These are phyloP conservation scores for Clonostachys rosea DNA, from an alignment of 2,329 filamentous ascomycete genomes.

Conservation along the genomic window DNA sequence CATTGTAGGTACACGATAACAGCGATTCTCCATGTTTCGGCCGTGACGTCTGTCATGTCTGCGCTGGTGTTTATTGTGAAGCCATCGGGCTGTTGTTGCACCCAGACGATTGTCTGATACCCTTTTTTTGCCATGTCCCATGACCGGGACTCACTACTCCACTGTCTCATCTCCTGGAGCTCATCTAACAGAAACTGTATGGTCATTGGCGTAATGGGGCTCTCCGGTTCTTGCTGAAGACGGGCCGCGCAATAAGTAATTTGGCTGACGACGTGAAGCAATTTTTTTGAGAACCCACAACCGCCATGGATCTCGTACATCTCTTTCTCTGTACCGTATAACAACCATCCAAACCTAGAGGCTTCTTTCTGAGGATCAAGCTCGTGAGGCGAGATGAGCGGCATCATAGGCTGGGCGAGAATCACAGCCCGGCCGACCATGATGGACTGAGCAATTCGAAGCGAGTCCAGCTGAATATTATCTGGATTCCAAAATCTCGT, in stretches of 20 bases:
- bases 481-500: conserved; percentile 24
- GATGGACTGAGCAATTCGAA: conserved; percentile 29
- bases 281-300: conserved; percentile 32
- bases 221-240: conserved; percentile 23
- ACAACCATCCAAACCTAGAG: conserved; percentile 28
- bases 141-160: conserved; percentile 19
- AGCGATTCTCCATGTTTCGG: conserved; percentile 33
- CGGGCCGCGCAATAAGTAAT: conserved; percentile 28
- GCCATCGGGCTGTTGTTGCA: conserved; percentile 12
- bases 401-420: conserved; percentile 30
- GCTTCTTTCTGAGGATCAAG: conserved; percentile 20
- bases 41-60: conserved; percentile 32
- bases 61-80: conserved; percentile 16
- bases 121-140: conserved; percentile 10
- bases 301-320: conserved; percentile 32
- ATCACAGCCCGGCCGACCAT: conserved; percentile 32
- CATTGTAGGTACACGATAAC: conserved; percentile 31
- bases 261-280: conserved; percentile 28
- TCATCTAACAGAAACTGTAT: conserved; percentile 16
- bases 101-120: conserved; percentile 17
- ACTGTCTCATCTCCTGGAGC: conserved; percentile 24
- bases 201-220: conserved; percentile 20
- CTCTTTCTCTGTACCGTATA: conserved; percentile 25
- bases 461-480: conserved; percentile 23
- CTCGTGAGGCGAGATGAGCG: conserved; percentile 14